These are phyloP conservation scores for Podila epicladia DNA, from an alignment of 192 early-diverging fungal genomes.

Conservation along the genomic window DNA sequence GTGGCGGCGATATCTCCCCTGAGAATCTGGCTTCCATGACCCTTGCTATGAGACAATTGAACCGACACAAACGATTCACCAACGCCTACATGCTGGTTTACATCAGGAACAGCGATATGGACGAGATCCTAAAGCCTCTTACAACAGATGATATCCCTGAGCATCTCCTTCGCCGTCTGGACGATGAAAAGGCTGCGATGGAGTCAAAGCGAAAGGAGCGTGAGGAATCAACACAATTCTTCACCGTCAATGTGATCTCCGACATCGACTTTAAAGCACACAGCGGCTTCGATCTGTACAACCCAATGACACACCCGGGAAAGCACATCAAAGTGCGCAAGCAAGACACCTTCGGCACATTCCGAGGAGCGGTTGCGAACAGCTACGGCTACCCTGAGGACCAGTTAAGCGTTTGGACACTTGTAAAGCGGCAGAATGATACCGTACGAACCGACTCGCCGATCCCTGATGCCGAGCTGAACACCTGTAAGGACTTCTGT, in stretches of 20 bases:
- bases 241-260: conserved; percentile 67
- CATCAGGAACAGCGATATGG: conserved; percentile 81
- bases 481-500: conserved; percentile 46
- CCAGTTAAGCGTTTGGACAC: conserved; percentile 83
- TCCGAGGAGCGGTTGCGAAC: conserved; percentile 62
- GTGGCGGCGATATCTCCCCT: conserved; percentile 71
- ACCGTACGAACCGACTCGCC: conserved; percentile 88
- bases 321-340: conserved; percentile 61
- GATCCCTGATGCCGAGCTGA: conserved; percentile 59
- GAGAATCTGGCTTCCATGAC: conserved; percentile 41
- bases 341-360: conserved; percentile 62
- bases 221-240: conserved; percentile 75
- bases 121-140: conserved; percentile 73
- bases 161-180: conserved; percentile 77
- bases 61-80: conserved; percentile 80
- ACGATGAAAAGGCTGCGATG: conserved; percentile 67
- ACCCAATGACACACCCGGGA: conserved; percentile 64
- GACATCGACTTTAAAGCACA: conserved; percentile 76
- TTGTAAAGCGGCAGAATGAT: conserved; percentile 91
- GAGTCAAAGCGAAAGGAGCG: conserved; percentile 74
- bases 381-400: conserved; percentile 55
- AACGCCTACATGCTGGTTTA: conserved; percentile 99
- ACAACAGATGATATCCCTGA: conserved; percentile 79
- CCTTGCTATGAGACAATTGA: conserved; percentile 57
- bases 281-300: conserved; percentile 88